Conservation (phyloP, 2,329 filamentous ascomycete genomes). For the Exophiala sideris region DNA sequence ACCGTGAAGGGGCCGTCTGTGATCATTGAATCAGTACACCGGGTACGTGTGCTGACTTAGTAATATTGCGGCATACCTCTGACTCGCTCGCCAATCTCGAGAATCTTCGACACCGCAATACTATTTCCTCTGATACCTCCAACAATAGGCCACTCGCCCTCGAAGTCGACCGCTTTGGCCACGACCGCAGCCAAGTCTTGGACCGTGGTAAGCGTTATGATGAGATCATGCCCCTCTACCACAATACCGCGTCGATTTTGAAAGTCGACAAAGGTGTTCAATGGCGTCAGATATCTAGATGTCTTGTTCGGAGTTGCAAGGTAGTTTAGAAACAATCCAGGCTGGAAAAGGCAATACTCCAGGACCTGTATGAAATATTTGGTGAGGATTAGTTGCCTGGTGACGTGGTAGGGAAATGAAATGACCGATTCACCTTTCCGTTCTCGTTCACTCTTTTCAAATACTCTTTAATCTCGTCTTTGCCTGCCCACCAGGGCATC, state of each 20-base stretch:
- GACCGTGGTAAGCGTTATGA: conserved; percentile 35
- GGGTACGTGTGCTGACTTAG: conserved; percentile 9
- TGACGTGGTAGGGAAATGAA: neutral
- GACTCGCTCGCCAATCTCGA: conserved; percentile 36
- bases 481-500: conserved; percentile 50
- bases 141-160: conserved; percentile 41
- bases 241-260: conserved; percentile 33
- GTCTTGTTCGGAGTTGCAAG: conserved; percentile 51
- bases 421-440: conserved; percentile 35
- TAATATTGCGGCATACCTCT: conserved; percentile 30
- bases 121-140: conserved; percentile 39
- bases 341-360: conserved; percentile 57
- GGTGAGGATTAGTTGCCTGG: too few relatives aligned
- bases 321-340: conserved; percentile 55
- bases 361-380: too few relatives aligned
- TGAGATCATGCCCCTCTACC: conserved; percentile 33
- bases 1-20: conserved; percentile 31
- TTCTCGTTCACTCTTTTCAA: conserved; percentile 51
- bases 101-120: conserved; percentile 31
- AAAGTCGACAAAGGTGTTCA: conserved; percentile 38
- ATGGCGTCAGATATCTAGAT: conserved; percentile 41
- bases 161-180: conserved; percentile 37
- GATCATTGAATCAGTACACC: conserved; percentile 11
- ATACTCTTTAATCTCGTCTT: conserved; percentile 50
- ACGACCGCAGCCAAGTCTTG: conserved; percentile 39